phyloP scores from a whole-genome alignment of 2,329 filamentous ascomycete species.

The Harringtonia aguacate region DNA sequence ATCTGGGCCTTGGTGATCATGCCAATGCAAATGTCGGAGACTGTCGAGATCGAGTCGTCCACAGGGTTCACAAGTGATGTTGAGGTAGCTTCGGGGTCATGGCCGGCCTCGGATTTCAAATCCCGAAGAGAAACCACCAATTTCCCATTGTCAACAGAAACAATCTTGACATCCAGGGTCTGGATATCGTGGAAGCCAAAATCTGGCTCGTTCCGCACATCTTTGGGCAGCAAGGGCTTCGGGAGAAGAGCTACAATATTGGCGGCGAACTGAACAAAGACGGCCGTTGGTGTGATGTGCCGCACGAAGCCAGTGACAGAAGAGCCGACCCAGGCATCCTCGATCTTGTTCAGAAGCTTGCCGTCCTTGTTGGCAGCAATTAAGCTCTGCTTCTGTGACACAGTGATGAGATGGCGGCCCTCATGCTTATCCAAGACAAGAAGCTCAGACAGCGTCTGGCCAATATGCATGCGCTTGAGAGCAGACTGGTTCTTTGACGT shows the following conservation, averaged over 20 bases:
- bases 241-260: constrained; percentile 69
- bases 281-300: constrained; percentile 69
- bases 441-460: constrained; percentile 73
- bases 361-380: constrained; percentile 62
- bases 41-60: constrained; percentile 50
- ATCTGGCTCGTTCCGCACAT: constrained; percentile 51
- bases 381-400: constrained; percentile 77
- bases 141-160: constrained; percentile 60
- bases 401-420: constrained; percentile 59
- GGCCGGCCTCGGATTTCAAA: constrained; percentile 26
- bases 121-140: constrained; percentile 48
- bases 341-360: constrained; percentile 60
- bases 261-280: constrained; percentile 83
- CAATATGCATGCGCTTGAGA: constrained; percentile 72
- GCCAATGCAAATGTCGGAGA: constrained; percentile 67
- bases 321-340: constrained; percentile 59
- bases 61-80: constrained; percentile 31
- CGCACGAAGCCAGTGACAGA: constrained; percentile 70
- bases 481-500: constrained; percentile 65
- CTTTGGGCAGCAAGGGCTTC: constrained; percentile 65
- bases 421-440: constrained; percentile 80
- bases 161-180: constrained; percentile 61
- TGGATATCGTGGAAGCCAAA: constrained; percentile 75
- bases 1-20: constrained; percentile 66
- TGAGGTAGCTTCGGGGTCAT: background rate